phyloP scores from a whole-genome alignment of 208 protist species.

The Trypanosomatidae sp. region DNA sequence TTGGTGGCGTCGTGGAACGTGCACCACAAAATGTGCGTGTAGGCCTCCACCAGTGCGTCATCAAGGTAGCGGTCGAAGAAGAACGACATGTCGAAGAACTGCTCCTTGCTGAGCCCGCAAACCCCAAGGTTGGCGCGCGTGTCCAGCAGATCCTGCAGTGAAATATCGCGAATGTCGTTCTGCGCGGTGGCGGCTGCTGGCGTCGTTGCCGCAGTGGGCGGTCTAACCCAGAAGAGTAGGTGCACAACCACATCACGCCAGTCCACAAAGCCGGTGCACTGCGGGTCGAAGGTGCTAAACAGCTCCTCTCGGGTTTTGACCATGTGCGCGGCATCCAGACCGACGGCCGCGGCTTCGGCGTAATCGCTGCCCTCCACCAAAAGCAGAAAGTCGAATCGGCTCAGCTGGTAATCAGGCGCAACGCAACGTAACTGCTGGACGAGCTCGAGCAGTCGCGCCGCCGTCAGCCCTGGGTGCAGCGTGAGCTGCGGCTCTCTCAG shows the following conservation, averaged over 20 bases:
- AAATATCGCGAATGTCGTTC: slow-evolving; percentile 46
- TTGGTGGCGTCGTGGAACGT: slow-evolving; percentile 55
- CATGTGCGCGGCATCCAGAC: slow-evolving; percentile 15
- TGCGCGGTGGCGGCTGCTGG: slow-evolving; percentile 7
- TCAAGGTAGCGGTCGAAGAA: slow-evolving; percentile 59
- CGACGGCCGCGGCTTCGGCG: slow-evolving; percentile 31
- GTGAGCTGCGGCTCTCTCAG: slow-evolving; percentile 18
- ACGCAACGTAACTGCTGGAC: slow-evolving; percentile 60
- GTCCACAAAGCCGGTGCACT: slow-evolving; percentile 64
- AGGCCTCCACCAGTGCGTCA: slow-evolving; percentile 51
- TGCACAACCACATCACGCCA: slow-evolving; percentile 87
- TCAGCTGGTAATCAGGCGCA: slow-evolving; percentile 73
- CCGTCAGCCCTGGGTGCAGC: slow-evolving; percentile 67
- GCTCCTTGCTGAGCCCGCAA: slow-evolving; percentile 38
- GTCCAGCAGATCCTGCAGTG: slow-evolving; percentile 57
- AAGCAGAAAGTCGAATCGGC: slow-evolving; percentile 59
- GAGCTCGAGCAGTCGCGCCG: slow-evolving; percentile 53
- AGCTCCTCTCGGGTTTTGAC: slow-evolving; percentile 42
- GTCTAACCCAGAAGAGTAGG: slow-evolving; percentile 79
- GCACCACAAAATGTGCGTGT: slow-evolving; percentile 64
- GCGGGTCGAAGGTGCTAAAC: slow-evolving; percentile 68
- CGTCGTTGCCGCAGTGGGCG: slow-evolving; percentile 14
- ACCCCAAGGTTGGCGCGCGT: slow-evolving; percentile 37
- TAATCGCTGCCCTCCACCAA: slow-evolving; percentile 64
- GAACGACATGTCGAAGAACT: slow-evolving; percentile 59